Percentiles rank a stretch among this genome's conserved stretches.
These are phyloP conservation scores for Avena insularis DNA, from an alignment of 176 grass and related monocot species.

Conservation along the genomic window DNA sequence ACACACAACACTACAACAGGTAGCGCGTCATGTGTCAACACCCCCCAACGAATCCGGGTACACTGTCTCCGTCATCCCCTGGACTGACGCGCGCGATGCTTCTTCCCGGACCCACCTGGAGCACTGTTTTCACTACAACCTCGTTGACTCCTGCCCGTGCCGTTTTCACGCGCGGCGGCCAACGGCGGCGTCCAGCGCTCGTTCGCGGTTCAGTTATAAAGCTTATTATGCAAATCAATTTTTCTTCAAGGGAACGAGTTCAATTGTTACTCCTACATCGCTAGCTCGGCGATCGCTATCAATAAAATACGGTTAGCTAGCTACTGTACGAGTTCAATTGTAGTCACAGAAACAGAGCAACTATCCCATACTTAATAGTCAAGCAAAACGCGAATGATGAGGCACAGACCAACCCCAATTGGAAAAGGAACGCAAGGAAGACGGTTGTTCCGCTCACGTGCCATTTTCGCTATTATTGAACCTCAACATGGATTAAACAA, in stretches of 20 bases:
- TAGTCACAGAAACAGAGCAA: neutral
- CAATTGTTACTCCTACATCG: neutral
- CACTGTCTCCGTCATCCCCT: neutral
- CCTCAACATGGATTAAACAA: neutral
- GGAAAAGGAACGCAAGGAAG: neutral
- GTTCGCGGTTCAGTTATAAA: too few relatives aligned
- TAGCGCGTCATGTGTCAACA: neutral
- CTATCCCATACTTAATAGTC: neutral
- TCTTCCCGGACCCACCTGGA: neutral
- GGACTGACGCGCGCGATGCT: neutral
- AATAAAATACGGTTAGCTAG: neutral
- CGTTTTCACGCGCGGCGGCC: slow-evolving; percentile 1
- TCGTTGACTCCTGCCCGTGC: neutral
- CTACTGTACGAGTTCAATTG: neutral
- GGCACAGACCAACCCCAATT: neutral
- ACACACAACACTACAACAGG: neutral
- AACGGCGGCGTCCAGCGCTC: neutral
- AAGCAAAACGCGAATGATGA: slow-evolving; percentile 15
- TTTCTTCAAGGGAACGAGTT: neutral
- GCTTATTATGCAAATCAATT: too few relatives aligned
- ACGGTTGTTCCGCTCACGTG: slow-evolving; percentile 10
- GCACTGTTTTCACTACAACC: neutral
- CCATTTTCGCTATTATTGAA: neutral
- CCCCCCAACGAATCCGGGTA: slow-evolving; percentile 6
- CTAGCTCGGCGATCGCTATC: neutral